These are phyloP conservation scores for Nannochloropsis salina DNA, from an alignment of 108 stramenopile species.

Conservation along the genomic window DNA sequence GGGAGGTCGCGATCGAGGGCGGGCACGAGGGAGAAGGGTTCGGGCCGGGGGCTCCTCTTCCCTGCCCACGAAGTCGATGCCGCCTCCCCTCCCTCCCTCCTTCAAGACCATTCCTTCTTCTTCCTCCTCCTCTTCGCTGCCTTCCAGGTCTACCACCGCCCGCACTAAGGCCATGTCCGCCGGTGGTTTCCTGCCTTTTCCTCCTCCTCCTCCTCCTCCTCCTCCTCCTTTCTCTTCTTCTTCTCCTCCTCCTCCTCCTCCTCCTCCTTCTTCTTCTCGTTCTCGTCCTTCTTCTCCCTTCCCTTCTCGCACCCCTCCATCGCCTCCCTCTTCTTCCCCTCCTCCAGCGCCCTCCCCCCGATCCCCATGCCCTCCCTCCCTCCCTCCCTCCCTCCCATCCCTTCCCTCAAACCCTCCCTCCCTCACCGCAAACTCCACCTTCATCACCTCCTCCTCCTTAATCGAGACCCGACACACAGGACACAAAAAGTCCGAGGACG, in stretches of 20 bases:
- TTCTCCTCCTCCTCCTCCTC: background rate
- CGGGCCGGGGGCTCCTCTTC: background rate
- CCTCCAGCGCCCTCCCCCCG: background rate
- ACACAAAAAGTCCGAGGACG: conserved; percentile 35
- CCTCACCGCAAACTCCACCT: no score
- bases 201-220: conserved; percentile 10
- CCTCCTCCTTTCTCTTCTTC: background rate
- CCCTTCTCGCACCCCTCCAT: conserved; percentile 50
- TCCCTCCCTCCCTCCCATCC: no score
- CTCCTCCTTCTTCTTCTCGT: background rate
- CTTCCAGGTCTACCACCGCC: background rate
- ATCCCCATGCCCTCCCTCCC: no score
- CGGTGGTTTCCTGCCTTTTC: background rate
- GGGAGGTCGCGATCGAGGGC: background rate
- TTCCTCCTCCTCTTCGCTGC: background rate
- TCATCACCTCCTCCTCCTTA: conserved; percentile 1
- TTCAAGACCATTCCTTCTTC: background rate
- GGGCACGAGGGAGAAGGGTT: background rate
- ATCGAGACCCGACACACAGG: conserved; percentile 28
- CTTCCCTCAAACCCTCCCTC: no score
- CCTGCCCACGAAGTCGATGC: no score
- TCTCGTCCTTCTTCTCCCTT: conserved; percentile 24
- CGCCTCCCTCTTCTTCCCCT: conserved; percentile 32
- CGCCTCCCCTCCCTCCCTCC: background rate
- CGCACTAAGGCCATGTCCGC: conserved; percentile 3